Evolutionary conservation across 306 rosid species (phyloP).

Genomic region (Nissolia schottii): DNA sequence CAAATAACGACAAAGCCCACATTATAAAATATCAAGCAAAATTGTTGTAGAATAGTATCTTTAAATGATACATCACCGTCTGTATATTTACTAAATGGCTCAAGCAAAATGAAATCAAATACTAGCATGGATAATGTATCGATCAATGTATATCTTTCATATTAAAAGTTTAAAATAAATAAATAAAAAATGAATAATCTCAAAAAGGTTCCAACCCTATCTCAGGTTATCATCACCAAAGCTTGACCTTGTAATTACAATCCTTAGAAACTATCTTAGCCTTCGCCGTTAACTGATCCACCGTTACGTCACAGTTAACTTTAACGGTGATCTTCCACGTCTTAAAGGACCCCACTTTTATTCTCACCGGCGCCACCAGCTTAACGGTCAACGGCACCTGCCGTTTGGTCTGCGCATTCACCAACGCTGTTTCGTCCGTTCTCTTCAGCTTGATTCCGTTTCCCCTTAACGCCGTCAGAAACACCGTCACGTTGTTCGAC

Average conservation of each 20-base stretch:
- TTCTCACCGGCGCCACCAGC: conserved; percentile 43
- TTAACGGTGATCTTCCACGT: conserved; percentile 56
- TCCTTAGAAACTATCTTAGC: conserved; percentile 39
- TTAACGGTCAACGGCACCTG: conserved; percentile 46
- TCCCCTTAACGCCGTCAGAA: conserved; percentile 44
- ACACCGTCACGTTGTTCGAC: conserved; percentile 53
- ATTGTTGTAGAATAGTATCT: too few relatives aligned
- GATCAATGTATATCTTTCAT: too few relatives aligned
- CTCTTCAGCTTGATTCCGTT: conserved; percentile 28
- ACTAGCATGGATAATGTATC: too few relatives aligned
- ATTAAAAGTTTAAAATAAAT: too few relatives aligned
- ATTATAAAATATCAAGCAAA: too few relatives aligned
- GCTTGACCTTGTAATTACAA: conserved; percentile 39
- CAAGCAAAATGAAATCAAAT: too few relatives aligned
- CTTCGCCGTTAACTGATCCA: conserved; percentile 46
- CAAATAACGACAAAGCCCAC: too few relatives aligned
- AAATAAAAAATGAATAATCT: background rate
- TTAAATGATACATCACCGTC: too few relatives aligned
- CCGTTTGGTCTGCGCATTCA: conserved; percentile 31
- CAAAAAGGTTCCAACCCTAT: background rate
- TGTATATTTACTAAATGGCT: too few relatives aligned
- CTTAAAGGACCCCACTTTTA: conserved; percentile 53
- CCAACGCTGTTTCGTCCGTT: conserved; percentile 13
- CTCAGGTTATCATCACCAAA: conserved; percentile 18
- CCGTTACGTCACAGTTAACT: conserved; percentile 48